Percentiles rank a stretch among this genome's conserved stretches.
Evolutionary conservation across 192 early-diverging fungal species (phyloP).

Genomic region (Entomortierella chlamydospora): DNA sequence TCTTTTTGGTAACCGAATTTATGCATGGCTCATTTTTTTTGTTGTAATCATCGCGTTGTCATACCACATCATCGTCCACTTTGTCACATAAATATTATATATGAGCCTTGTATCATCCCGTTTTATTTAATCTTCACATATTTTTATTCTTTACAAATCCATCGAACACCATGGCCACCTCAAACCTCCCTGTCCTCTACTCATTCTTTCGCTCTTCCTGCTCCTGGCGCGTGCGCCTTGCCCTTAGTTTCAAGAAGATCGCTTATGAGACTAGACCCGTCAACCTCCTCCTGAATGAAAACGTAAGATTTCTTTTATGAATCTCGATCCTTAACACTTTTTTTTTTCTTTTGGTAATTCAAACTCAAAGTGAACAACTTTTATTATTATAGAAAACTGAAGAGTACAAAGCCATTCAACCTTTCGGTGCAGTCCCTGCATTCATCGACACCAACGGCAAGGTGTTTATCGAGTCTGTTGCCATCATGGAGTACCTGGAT

Average conservation of each 20-base stretch:
- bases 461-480: conserved; percentile 71
- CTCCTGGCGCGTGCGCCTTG: conserved; percentile 79
- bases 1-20: too few relatives aligned
- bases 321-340: background rate
- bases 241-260: conserved; percentile 78
- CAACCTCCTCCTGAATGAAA: conserved; percentile 81
- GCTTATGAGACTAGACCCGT: conserved; percentile 70
- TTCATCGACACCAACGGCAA: conserved; percentile 59
- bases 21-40: background rate
- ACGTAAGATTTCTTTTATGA: conserved; percentile 48
- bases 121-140: background rate
- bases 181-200: conserved; percentile 70
- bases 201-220: conserved; percentile 81
- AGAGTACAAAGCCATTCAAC: conserved; percentile 74
- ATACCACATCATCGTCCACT: background rate
- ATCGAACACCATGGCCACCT: background rate
- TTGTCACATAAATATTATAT: too few relatives aligned
- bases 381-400: conserved; percentile 53
- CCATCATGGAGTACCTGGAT: conserved; percentile 92
- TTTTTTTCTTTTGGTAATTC: background rate
- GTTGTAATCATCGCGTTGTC: background rate
- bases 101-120: background rate
- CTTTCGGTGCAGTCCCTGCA: conserved; percentile 75
- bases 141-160: background rate
- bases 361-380: too few relatives aligned